Conservation (phyloP, 2,329 filamentous ascomycete genomes). For the Pezicula carpinea region DNA sequence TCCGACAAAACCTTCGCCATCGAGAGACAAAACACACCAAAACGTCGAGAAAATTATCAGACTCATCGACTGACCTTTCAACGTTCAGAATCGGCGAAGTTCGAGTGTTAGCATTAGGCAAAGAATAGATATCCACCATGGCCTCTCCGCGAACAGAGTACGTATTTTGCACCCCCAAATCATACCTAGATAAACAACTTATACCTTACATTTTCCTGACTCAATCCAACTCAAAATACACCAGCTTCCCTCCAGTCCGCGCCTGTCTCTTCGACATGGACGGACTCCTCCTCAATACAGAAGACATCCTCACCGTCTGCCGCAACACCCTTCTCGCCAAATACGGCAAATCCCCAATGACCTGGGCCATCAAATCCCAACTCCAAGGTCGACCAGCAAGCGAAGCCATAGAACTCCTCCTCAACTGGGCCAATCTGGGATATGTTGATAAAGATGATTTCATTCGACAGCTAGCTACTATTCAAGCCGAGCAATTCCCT, state of each 20-base stretch:
- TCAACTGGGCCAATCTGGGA: slow-evolving; percentile 79
- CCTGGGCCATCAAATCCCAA: slow-evolving; percentile 90
- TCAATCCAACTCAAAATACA: slow-evolving; percentile 1
- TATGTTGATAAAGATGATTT: slow-evolving; percentile 61
- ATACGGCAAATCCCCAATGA: slow-evolving; percentile 67
- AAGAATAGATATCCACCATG: slow-evolving; percentile 11
- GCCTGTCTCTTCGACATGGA: slow-evolving; percentile 99
- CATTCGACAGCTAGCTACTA: slow-evolving; percentile 47
- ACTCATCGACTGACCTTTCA: no score
- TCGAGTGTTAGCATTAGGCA: no score
- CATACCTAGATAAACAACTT: no score
- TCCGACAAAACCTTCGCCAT: no score
- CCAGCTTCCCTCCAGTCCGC: slow-evolving; percentile 71
- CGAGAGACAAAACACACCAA: no score
- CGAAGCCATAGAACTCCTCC: slow-evolving; percentile 56
- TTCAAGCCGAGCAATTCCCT: slow-evolving; percentile 71
- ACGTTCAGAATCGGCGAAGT: no score
- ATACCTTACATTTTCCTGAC: background rate
- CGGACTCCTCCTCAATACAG: slow-evolving; percentile 88
- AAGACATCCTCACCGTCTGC: slow-evolving; percentile 80
- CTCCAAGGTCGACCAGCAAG: slow-evolving; percentile 39
- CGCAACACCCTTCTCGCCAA: slow-evolving; percentile 77
- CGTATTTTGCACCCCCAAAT: background rate
- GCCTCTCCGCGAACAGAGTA: slow-evolving; percentile 15
- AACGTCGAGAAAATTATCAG: no score